Conservation (phyloP, 192 early-diverging fungal genomes). For the Gryganskiella cystojenkinii region DNA sequence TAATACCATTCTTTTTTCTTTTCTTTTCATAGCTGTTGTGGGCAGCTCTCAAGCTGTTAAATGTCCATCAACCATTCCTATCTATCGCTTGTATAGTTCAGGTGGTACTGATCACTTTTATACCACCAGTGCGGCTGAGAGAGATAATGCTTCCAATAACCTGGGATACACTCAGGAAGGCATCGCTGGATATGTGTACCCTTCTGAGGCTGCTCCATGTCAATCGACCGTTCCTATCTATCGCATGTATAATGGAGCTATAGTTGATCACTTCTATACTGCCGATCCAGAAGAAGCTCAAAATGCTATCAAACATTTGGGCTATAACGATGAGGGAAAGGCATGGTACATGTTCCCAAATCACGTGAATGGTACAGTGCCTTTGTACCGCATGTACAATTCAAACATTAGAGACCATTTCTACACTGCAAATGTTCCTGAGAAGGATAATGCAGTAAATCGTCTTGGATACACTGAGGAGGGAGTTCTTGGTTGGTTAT, state of each 20-base stretch:
- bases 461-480: not conserved
- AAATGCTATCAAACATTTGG: not conserved
- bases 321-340: not conserved
- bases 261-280: not conserved
- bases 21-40: constrained; percentile 5
- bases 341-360: not conserved
- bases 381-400: not conserved
- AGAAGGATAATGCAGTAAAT: not conserved
- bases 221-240: not conserved
- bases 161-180: not conserved
- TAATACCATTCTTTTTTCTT: not conserved
- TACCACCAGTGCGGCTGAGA: not conserved
- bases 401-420: not conserved
- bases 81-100: no score
- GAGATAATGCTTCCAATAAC: constrained; percentile 3
- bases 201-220: not conserved
- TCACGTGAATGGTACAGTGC: not conserved
- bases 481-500: not conserved
- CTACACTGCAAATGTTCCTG: not conserved
- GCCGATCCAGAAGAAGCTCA: not conserved
- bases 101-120: constrained; percentile 7
- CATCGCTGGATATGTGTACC: not conserved
- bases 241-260: no score
- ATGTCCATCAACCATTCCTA: no score
- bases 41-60: no score